Evolutionary conservation across 441 rosid species (phyloP).

Genomic region (Syzygium malaccense): DNA sequence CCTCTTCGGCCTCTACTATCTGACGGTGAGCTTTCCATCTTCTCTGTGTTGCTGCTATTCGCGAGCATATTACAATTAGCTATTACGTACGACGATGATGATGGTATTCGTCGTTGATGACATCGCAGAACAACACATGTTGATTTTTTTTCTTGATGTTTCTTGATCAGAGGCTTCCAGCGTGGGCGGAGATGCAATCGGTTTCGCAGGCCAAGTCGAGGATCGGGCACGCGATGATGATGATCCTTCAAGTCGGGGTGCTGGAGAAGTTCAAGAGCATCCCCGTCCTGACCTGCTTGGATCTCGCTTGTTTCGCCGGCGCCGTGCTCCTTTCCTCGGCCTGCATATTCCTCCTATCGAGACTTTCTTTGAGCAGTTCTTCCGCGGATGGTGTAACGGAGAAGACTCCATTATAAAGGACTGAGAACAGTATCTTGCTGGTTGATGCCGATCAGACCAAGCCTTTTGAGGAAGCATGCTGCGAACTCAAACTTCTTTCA

Average conservation of each 20-base stretch:
- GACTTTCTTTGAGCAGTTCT: constrained; percentile 20
- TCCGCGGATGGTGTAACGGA: neutral
- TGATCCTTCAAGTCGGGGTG: constrained; percentile 71
- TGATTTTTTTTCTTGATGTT: neutral
- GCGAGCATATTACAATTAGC: neutral
- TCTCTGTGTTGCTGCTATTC: neutral
- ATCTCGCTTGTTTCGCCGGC: constrained; percentile 65
- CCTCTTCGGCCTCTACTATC: constrained; percentile 45
- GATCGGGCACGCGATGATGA: constrained; percentile 63
- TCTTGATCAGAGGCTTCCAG: constrained; percentile 31
- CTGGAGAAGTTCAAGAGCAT: constrained; percentile 50
- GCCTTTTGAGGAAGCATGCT: neutral
- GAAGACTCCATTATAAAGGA: neutral
- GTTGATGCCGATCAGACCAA: neutral
- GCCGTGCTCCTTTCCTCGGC: constrained; percentile 51
- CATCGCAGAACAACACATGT: no score
- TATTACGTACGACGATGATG: neutral
- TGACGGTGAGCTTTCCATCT: constrained; percentile 22
- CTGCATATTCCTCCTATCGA: constrained; percentile 49
- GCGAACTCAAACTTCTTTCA: neutral
- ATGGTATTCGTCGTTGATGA: neutral
- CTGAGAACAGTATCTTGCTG: neutral
- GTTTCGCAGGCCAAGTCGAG: constrained; percentile 56
- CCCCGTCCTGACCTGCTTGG: constrained; percentile 41
- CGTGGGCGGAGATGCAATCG: constrained; percentile 44